Evolutionary conservation across 805 yeast genomes (phyloP).

Genomic region (Priceomyces carsonii): DNA sequence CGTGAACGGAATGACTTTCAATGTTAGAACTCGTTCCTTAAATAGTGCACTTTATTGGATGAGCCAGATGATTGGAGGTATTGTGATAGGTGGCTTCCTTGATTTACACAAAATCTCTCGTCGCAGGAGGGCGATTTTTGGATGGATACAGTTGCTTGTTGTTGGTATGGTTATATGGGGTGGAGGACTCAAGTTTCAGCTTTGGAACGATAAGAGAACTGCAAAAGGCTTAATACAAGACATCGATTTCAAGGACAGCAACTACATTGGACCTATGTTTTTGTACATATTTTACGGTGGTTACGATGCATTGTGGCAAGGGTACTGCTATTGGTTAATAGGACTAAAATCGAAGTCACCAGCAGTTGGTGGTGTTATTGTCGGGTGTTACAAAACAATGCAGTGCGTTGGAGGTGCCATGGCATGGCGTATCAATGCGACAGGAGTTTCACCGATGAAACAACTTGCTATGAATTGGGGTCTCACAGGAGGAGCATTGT

Average conservation of each 20-base stretch:
- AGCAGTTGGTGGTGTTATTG: background rate
- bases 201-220: conserved; percentile 6
- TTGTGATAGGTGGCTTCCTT: background rate
- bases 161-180: conserved; percentile 10
- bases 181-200: conserved; percentile 11
- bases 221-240: conserved; percentile 22
- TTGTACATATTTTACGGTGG: conserved; percentile 57
- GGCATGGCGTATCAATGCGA: conserved; percentile 3
- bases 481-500: conserved; percentile 2
- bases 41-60: background rate
- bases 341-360: conserved; percentile 11
- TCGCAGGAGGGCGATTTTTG: background rate
- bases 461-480: conserved; percentile 7
- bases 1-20: background rate
- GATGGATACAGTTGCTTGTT: background rate
- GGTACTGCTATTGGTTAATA: conserved; percentile 13
- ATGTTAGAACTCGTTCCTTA: background rate
- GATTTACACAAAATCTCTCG: background rate
- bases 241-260: conserved; percentile 43
- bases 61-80: background rate
- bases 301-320: conserved; percentile 41
- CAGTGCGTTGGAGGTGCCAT: conserved; percentile 4
- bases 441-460: background rate
- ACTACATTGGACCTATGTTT: conserved; percentile 53
- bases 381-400: conserved; percentile 2